Conservation (phyloP, 176 grass and related monocot species). For the Zea luxurians region DNA sequence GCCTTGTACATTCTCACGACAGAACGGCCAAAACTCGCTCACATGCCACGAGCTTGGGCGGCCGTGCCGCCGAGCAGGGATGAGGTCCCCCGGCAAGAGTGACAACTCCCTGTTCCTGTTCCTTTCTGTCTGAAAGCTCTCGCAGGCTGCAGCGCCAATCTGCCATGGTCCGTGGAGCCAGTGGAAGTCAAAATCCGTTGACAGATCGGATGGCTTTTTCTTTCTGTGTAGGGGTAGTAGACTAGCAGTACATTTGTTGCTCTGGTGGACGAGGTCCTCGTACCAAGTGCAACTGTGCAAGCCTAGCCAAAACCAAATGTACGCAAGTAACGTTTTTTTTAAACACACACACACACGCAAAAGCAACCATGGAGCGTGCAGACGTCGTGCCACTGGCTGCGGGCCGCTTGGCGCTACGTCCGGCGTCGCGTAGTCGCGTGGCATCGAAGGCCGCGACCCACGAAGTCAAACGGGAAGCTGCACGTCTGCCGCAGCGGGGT, state of each 20-base stretch:
- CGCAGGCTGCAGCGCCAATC: not conserved
- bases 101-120: conserved; percentile 28
- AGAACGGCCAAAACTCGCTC: conserved; percentile 27
- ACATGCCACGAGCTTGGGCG: conserved; percentile 13
- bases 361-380: no score
- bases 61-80: not conserved
- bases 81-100: not conserved
- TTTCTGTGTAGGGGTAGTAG: no score
- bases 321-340: no score
- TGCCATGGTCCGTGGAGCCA: not conserved
- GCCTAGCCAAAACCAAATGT: not conserved
- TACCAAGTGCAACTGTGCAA: no score
- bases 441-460: conserved; percentile 1
- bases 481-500: not conserved
- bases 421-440: conserved; percentile 1
- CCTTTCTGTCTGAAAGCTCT: conserved; percentile 6
- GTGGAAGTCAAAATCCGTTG: conserved; percentile 16
- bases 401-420: not conserved
- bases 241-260: not conserved
- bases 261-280: not conserved
- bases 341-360: no score
- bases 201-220: not conserved
- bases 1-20: not conserved
- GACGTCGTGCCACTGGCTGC: no score
- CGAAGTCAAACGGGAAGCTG: conserved; percentile 10